Conservation (phyloP, 2,329 filamentous ascomycete species). For the Stachybotrys chartarum region DNA sequence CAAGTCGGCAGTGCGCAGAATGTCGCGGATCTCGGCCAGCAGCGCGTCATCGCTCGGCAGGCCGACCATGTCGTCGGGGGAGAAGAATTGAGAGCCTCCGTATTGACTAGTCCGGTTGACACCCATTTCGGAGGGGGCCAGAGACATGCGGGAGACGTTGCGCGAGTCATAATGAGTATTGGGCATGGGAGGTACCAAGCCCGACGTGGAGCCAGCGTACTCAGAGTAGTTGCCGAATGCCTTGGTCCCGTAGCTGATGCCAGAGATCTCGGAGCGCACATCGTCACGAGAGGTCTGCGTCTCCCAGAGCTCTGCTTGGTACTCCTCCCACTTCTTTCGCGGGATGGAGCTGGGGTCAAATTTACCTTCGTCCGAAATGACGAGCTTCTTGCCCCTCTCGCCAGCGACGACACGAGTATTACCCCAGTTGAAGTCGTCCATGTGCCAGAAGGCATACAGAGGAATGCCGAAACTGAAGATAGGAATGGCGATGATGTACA, state of each 20-base stretch:
- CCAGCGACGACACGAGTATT: slow-evolving; percentile 96
- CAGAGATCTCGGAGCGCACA: slow-evolving; percentile 79
- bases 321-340: slow-evolving; percentile 99
- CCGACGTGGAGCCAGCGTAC: slow-evolving; percentile 55
- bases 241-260: slow-evolving; percentile 90
- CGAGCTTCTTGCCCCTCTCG: slow-evolving; percentile 84
- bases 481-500: slow-evolving; percentile 86
- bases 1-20: slow-evolving; percentile 82
- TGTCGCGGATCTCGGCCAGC: slow-evolving; percentile 88
- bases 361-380: slow-evolving; percentile 95
- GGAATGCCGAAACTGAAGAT: slow-evolving; percentile 88
- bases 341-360: slow-evolving; percentile 91
- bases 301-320: slow-evolving; percentile 97
- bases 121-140: slow-evolving; percentile 65
- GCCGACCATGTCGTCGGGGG: slow-evolving; percentile 61
- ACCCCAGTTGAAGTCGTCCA: slow-evolving; percentile 99
- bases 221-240: slow-evolving; percentile 58
- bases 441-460: slow-evolving; percentile 96
- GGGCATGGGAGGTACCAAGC: slow-evolving; percentile 36
- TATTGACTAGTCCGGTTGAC: slow-evolving; percentile 55
- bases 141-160: slow-evolving; percentile 64
- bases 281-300: slow-evolving; percentile 80
- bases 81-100: slow-evolving; percentile 52
- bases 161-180: slow-evolving; percentile 43
- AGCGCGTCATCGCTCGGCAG: slow-evolving; percentile 85